phyloP scores from a whole-genome alignment of 2,329 filamentous ascomycete genomes.

The Exophiala phaeomuriformis region DNA sequence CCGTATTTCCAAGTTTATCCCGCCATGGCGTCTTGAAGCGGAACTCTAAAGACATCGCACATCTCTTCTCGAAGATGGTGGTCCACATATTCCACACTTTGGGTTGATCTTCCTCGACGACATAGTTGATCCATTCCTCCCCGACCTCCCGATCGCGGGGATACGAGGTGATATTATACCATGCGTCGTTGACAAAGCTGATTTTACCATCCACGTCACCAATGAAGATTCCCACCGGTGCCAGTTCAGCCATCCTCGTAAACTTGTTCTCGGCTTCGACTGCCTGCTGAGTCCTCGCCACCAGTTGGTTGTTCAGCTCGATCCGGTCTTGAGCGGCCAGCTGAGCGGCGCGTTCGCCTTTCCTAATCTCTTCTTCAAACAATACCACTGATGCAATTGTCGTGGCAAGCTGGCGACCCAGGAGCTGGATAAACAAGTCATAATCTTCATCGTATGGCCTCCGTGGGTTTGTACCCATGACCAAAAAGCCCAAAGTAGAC shows the following conservation, averaged over 20 bases:
- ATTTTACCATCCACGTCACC: constrained; percentile 64
- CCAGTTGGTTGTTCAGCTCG: constrained; percentile 67
- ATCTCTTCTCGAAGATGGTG: constrained; percentile 18
- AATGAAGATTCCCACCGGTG: constrained; percentile 78
- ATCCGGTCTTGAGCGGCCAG: constrained; percentile 69
- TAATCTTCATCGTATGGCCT: constrained; percentile 76
- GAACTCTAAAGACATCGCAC: constrained; percentile 43
- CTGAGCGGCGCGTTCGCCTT: constrained; percentile 65
- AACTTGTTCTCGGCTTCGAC: constrained; percentile 66
- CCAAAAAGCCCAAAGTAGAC: constrained; percentile 66
- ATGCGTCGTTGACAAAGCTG: constrained; percentile 75
- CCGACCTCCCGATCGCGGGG: constrained; percentile 22
- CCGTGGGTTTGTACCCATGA: constrained; percentile 70
- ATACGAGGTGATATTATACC: constrained; percentile 41
- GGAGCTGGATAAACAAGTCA: constrained; percentile 64
- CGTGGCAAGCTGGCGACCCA: constrained; percentile 69
- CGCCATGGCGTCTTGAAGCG: constrained; percentile 49
- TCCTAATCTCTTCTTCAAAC: constrained; percentile 74
- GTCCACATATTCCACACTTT: constrained; percentile 34
- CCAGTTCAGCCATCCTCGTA: constrained; percentile 75
- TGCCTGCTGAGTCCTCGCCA: constrained; percentile 52
- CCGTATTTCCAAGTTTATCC: constrained; percentile 42
- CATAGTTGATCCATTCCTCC: constrained; percentile 44
- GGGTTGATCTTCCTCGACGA: constrained; percentile 44
- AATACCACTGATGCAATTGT: constrained; percentile 74